Conservation (phyloP, 176 grass and related monocot species). For the Calamus simplicifolius region DNA sequence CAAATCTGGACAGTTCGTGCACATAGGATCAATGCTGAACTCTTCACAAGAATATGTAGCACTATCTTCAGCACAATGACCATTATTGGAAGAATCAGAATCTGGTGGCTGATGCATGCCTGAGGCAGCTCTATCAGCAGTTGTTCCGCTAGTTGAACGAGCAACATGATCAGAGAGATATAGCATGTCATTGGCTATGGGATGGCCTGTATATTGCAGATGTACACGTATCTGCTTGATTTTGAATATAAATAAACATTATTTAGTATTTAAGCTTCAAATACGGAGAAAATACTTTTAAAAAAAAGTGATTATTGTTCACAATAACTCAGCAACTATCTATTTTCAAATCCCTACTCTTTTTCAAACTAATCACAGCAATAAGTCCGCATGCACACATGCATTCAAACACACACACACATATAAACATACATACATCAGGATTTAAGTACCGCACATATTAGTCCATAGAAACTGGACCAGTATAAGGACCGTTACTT, state of each 20-base stretch:
- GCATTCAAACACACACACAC: too few species aligned
- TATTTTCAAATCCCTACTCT: too few species aligned
- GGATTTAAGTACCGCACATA: too few species aligned
- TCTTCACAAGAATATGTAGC: conserved; percentile 15
- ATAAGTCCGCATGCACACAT: too few species aligned
- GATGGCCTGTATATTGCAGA: conserved; percentile 77
- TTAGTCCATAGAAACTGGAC: too few species aligned
- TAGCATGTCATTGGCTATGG: conserved; percentile 82
- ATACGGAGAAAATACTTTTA: too few species aligned
- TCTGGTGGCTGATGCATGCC: conserved; percentile 4
- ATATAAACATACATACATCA: too few species aligned
- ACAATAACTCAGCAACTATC: too few species aligned
- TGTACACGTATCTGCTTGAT: conserved; percentile 88
- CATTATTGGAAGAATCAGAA: conserved; percentile 12
- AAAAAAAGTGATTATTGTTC: too few species aligned
- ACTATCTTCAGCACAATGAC: conserved; percentile 10
- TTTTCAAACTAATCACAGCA: too few species aligned
- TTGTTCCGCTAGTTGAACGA: conserved; percentile 43
- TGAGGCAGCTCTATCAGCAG: conserved; percentile 19
- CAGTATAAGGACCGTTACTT: too few species aligned
- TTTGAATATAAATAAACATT: not conserved
- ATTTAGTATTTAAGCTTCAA: too few species aligned
- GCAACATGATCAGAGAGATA: conserved; percentile 54
- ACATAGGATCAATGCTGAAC: conserved; percentile 61
- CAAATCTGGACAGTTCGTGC: conserved; percentile 87